These are phyloP conservation scores for Sporothrix dimorphospora DNA, from an alignment of 2,329 filamentous ascomycete genomes.

Conservation along the genomic window DNA sequence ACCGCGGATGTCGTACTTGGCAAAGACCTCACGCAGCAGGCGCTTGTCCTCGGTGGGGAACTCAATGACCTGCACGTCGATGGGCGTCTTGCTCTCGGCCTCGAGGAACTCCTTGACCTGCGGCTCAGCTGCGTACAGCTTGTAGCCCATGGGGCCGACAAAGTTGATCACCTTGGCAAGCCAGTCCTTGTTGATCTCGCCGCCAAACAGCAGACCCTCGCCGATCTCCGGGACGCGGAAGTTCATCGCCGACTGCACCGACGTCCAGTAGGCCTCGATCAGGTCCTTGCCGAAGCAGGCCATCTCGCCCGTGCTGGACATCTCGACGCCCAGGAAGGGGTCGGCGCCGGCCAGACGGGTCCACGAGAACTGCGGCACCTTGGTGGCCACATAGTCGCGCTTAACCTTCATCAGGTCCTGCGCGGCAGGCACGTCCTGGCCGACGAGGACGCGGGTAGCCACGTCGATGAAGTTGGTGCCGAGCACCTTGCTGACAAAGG, in stretches of 20 bases:
- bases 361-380: slow-evolving; percentile 99
- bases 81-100: slow-evolving; percentile 62
- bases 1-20: slow-evolving; percentile 94
- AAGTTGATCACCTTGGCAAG: slow-evolving; percentile 80
- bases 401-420: slow-evolving; percentile 86
- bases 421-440: slow-evolving; percentile 75
- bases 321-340: slow-evolving; percentile 96
- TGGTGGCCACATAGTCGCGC: slow-evolving; percentile 92
- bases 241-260: slow-evolving; percentile 97
- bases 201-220: slow-evolving; percentile 93
- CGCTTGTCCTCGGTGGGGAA: slow-evolving; percentile 97
- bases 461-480: slow-evolving; percentile 95
- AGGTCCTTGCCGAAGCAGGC: slow-evolving; percentile 97
- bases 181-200: slow-evolving; percentile 67
- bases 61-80: slow-evolving; percentile 85
- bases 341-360: slow-evolving; percentile 96
- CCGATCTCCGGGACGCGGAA: slow-evolving; percentile 95
- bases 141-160: slow-evolving; percentile 87
- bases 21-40: slow-evolving; percentile 88
- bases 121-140: slow-evolving; percentile 82
- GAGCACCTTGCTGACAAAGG: slow-evolving; percentile 98
- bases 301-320: slow-evolving; percentile 96
- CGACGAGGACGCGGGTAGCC: slow-evolving; percentile 88
- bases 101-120: slow-evolving; percentile 85
- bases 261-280: slow-evolving; percentile 96